Base-by-base conservation (phyloP, 768 basidiomycete genomes). In the Hysterangium stoloniferum region DNA sequence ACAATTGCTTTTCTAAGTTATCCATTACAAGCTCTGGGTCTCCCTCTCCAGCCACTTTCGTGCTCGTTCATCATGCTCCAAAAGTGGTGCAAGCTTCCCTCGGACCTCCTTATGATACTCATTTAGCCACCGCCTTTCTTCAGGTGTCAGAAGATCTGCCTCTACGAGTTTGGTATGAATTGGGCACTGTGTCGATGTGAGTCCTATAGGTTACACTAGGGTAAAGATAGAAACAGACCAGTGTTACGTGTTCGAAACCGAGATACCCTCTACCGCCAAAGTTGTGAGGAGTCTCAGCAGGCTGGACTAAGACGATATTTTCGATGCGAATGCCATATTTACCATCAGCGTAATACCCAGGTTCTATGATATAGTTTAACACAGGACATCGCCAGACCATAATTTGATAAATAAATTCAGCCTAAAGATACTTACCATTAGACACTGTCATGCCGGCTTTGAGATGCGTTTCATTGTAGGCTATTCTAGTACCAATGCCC, bases 261-360 rank as follows among this genome's bases (percentile, higher is more conserved):
- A 96, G 74, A 66, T 81, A 98, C 1, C 84, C 88, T 56, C 85
- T 85, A 17, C 80, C 78, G 1, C 88, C 91, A 62, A 94, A 98
- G 56, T 77, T 75, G 61, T 90, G 76, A 6, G 72, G 77, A 1
- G 90, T 91, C 47, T 83, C 64, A 8, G 67, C 82, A 37, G 82
- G 75, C 43, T 77, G 74, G 3, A 95, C 86, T 17, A 95, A 70
- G 19, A 93, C 80, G 36, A 97, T 75, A 64, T 79, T 92, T 68
- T 99, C 95, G 58, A 95, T 89, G 4, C 96, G 82, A 58, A 98
- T 91, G 2, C 94, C 95, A 59, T 84, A 98, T 38, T 74, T 70
- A 1, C 93, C 95, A 58, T 97, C 93, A 6, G 79, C 81, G 62
- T 96, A 96, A 64, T 86, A 95, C 7, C 93, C 92, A 1, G 93